Evolutionary conservation across 352 stramenopile species (phyloP), one percentile per base, ranked within the genome.

Genomic region (Pythium utonaiense): DNA sequence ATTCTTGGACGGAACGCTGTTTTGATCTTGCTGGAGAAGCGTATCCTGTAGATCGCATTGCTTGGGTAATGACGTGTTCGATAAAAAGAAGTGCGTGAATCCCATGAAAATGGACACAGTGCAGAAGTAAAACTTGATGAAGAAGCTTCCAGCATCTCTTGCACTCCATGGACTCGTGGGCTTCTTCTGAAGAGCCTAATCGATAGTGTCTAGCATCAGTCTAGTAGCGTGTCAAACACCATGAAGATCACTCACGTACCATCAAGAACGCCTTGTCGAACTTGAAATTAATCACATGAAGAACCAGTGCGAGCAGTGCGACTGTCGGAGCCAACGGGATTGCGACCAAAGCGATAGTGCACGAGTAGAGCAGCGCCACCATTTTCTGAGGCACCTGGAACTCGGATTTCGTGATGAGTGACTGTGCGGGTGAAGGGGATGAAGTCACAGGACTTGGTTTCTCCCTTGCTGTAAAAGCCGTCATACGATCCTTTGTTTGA

Each of bases 61-160:
- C 62, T 91, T 93, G 4, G 84, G 75, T 1, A 91, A 55, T 17
- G 59, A 61, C 5, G 42, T 49, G 50, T 78, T 83, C 6, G 69
- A 57, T 25, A 93, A 60, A 27, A 91, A 78, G 50, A 77, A 91
- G 25, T 88, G 80, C 6, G 77, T 76, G 60, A 85, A 86, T 0
- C 22, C 33, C 30, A 91, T 58, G 41, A 83, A 89, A 52, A 93
- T 78, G 27, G 73, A 36, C 17, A 90, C 70, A 0, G 83, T 89
- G 48, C 77, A 83, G 53, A 88, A 88, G 71, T 89, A 95, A 49
- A 93, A 89, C 67, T 95, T 95, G 69, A 95, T 86, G 69, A 95
- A 95, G 47, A 93, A 95, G 61, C 67, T 86, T 19, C 80, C 85
- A 0, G 82, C 83, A 49, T 89, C 82, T 44, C 87, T 91, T 7